Evolutionary conservation across 2,329 filamentous ascomycete genomes (phyloP), one percentile per base, ranked within the genome.

Genomic region (Diaporthe ilicicola): DNA sequence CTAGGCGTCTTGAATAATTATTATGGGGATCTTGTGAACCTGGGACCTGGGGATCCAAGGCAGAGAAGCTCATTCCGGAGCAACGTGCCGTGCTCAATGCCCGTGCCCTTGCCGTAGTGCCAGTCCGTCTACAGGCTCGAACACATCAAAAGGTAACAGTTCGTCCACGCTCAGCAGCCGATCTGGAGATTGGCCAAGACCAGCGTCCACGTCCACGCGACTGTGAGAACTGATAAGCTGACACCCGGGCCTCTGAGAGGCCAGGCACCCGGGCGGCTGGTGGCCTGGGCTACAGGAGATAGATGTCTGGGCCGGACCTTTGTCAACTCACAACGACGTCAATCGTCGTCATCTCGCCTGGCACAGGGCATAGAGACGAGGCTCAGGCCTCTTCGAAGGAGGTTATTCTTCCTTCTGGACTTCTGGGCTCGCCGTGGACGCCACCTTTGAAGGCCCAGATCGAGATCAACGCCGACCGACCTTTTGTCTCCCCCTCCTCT

Each of bases 291-390:
- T 15, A 34, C 51, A 59, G 37, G 27, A 22, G 12, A 10, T 34
- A 32, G n/a, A 12, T n/a, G n/a, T 42, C 54, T 59, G 24, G 42
- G 56, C 56, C 27, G 24, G 39, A 22, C 42, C 42, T 32, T 19
- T 12, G 27, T 48, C 59, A 34, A 62, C 39, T 34, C 29, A 48
- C n/a, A 48, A 48, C 44, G 59, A 64, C 59, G 59, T 64, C 59
- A 64, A 64, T 64, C 59, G n/a, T 64, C 59, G 59, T 64, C 59
- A 64, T 64, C 42, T 24, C 24, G 17, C 59, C 37, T 39, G 10
- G 8, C 37, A 15, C 37, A 32, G 46, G 56, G 2, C 42, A 42
- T 8, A 12, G n/a, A 13, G 29, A 64, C 59, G 48, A 24, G 48
- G 42, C 56, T 42, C 56, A 34, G 56, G 56, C 56, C 56, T 46